Evolutionary conservation across 2,329 filamentous ascomycete genomes (phyloP), one percentile per base, ranked within the genome.

Genomic region (Metarhizium anisopliae): DNA sequence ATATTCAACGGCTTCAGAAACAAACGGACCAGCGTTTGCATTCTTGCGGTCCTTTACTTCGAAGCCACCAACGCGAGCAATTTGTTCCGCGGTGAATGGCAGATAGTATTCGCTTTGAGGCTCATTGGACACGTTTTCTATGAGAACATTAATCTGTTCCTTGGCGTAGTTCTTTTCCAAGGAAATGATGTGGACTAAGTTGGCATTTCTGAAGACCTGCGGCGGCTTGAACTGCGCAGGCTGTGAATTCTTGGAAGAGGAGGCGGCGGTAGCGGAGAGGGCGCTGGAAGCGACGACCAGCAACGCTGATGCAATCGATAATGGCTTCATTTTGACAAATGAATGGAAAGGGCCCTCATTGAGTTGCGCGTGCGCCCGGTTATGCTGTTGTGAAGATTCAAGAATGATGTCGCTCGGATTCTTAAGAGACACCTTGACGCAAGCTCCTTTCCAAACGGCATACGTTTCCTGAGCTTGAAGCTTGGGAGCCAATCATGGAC

Each of bases 21-120:
- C 72, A 70, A 96, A 95, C 38, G 81, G 77, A 13, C 80, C 82
- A 62, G 83, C 79, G 54, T 78, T 80, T 40, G 81, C 72, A 61
- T 91, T 82, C 73, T 96, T 96, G 79, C 92, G 94, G 71, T 97
- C 90, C 76, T 87, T 90, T 54, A 92, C 94, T 74, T 97, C 92
- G 57, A 99, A 75, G 43, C 87, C 90, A 61, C 93, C 94, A 59
- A 97, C 76, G 61, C 82, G 85, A 60, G 83, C 81, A 65, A 96
- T 82, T 71, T 90, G 78, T 60, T 86, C 81, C 57, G 85, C 77
- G 56, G 89, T 86, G 68, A 99, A 95, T 3, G 92, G 89, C 54
- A 99, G 67, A 72, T 87, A 97, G 80, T 99, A 99, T 72, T 95
- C 87, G 69, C 84, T 83, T 69, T 97, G 92, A 18, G 91, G 81